These are phyloP conservation scores for Penicillium sp. DNA, from an alignment of 2,329 filamentous ascomycete genomes.

Conservation along the genomic window DNA sequence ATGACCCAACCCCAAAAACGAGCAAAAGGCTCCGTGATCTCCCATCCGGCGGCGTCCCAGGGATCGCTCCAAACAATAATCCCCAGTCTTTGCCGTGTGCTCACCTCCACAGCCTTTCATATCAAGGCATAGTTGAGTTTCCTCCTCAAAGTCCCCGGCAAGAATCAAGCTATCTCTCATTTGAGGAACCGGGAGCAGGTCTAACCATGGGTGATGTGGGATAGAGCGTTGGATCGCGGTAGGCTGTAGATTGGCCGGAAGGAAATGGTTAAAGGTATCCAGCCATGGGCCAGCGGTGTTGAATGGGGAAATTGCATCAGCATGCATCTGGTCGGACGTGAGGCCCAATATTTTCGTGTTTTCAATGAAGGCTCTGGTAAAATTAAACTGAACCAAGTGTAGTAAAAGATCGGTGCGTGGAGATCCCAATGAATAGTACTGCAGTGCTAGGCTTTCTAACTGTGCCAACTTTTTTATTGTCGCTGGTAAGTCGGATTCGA, in stretches of 20 bases:
- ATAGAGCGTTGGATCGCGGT: conserved; percentile 22
- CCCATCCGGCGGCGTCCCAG: conserved; percentile 32
- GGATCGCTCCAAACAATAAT: conserved; percentile 32
- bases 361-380: conserved; percentile 17
- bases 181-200: conserved; percentile 22
- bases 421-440: conserved; percentile 11
- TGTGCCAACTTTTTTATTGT: background rate
- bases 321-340: conserved; percentile 13
- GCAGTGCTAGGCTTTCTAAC: background rate
- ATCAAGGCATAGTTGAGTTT: conserved; percentile 18
- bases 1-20: conserved; percentile 32
- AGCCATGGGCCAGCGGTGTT: conserved; percentile 11
- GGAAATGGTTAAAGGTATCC: background rate
- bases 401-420: conserved; percentile 20
- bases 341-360: conserved; percentile 17
- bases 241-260: conserved; percentile 18
- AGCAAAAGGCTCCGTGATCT: conserved; percentile 27
- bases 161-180: conserved; percentile 26
- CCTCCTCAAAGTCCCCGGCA: conserved; percentile 17
- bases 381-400: conserved; percentile 18
- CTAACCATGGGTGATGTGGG: conserved; percentile 28
- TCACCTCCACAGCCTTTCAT: conserved; percentile 14
- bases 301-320: conserved; percentile 23
- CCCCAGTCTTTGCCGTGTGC: conserved; percentile 6
- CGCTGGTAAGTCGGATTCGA: background rate